Conservation (phyloP, 495 filamentous ascomycete genomes). For the Talaromyces proteolyticus region DNA sequence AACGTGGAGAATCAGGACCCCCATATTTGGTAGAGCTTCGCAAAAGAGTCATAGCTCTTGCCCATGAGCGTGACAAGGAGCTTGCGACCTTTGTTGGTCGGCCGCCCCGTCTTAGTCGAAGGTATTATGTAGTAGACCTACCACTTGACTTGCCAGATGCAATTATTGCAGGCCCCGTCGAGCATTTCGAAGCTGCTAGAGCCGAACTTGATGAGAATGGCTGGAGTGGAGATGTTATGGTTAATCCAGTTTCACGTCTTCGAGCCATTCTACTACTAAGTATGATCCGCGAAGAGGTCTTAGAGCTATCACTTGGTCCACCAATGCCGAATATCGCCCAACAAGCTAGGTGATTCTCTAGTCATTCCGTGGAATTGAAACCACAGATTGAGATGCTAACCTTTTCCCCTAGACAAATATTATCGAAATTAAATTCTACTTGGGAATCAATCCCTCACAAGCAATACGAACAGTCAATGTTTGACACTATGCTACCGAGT, state of each 20-base stretch:
- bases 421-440: neutral
- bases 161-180: conserved; percentile 6
- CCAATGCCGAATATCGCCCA: neutral
- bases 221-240: conserved; percentile 33
- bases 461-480: neutral
- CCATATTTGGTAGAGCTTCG: conserved; percentile 28
- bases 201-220: conserved; percentile 32
- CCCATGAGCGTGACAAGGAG: conserved; percentile 33
- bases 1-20: neutral
- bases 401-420: neutral
- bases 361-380: neutral
- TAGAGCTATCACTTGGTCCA: conserved; percentile 35
- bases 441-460: neutral
- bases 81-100: conserved; percentile 36
- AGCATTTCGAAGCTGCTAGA: conserved; percentile 28
- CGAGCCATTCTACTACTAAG: conserved; percentile 34
- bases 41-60: conserved; percentile 33
- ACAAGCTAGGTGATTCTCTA: neutral
- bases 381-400: neutral
- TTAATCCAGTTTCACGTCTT: conserved; percentile 25
- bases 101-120: conserved; percentile 35
- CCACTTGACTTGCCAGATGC: conserved; percentile 39
- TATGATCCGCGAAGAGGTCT: conserved; percentile 38
- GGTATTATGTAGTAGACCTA: conserved; percentile 37
- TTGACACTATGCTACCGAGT: neutral